Conservation (phyloP, 2,329 filamentous ascomycete genomes). For the Stachybotrys chartarum region DNA sequence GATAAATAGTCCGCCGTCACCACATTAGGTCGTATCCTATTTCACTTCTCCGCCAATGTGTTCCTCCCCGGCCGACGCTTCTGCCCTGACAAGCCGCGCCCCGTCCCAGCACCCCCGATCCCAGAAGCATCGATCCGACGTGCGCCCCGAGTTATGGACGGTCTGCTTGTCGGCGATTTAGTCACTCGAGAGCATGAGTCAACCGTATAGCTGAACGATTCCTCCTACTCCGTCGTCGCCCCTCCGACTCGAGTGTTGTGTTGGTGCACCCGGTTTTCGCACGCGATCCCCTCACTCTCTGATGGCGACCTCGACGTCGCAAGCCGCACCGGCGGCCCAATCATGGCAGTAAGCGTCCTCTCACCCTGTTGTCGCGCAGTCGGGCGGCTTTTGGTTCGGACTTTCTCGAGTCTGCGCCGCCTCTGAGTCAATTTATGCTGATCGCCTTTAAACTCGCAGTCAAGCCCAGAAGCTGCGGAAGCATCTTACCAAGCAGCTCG, state of each 20-base stretch:
- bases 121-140: constrained; percentile 14
- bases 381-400: not conserved
- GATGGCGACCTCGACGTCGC: constrained; percentile 9
- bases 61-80: constrained; percentile 24
- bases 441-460: constrained; percentile 16
- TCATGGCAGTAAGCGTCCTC: constrained; percentile 28
- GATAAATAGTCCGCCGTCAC: not conserved
- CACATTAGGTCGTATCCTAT: not conserved
- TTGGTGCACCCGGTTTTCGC: not conserved
- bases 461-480: constrained; percentile 35
- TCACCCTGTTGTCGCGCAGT: constrained; percentile 5
- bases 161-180: constrained; percentile 19
- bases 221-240: constrained; percentile 1
- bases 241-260: not conserved
- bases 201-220: constrained; percentile 15
- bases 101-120: constrained; percentile 15
- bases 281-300: not conserved
- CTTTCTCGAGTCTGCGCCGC: not conserved
- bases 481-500: constrained; percentile 33
- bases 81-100: constrained; percentile 28
- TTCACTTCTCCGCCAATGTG: constrained; percentile 25
- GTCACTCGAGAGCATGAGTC: constrained; percentile 26
- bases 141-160: constrained; percentile 24
- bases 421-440: not conserved
- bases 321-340: constrained; percentile 28